Evolutionary conservation across 352 stramenopile species (phyloP), one percentile per base, ranked within the genome.

Genomic region (Pythium dissimile): DNA sequence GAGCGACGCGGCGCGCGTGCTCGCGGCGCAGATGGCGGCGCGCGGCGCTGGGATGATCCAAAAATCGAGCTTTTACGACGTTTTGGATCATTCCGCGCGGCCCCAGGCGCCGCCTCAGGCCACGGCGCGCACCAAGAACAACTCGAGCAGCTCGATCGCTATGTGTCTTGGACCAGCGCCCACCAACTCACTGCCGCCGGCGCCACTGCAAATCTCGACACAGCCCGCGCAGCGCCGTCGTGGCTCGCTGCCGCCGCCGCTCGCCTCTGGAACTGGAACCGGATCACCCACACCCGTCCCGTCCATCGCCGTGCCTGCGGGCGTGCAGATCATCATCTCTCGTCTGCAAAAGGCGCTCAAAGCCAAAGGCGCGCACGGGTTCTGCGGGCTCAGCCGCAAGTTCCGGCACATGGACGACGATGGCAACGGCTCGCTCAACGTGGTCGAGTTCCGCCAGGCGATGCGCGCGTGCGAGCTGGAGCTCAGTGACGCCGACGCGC

Each of bases 361-460:
- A 46, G 62, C 69, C 18, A 74, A 86, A 38, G 87, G 87, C 16
- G 75, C 81, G 0, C 60, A 72, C 11, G 87, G 86, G 0, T 91
- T 96, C 42, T 89, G 86, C 46, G 78, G 79, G 2, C 66, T 96
- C 21, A 86, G 71, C 32, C 79, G 87, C 34, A 75, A 76, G 57
- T 93, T 91, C 44, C 72, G 77, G 6, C 62, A 89, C 61, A 86
- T 88, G 71, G 83, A 92, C 53, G 77, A 91, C 39, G 85, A 95
- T 45, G 69, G 76, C 35, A 92, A 86, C 53, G 78, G 77, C 2
- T 72, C 65, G 9, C 61, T 97, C 27, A 88, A 81, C 62, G 52
- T 93, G 18, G 43, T 54, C 44, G 88, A 96, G 56, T 95, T 97
- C 54, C 77, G 84, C 21, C 74, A 77, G 46, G 79, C 73, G 15